Evolutionary conservation across 2,329 filamentous ascomycete genomes (phyloP), one percentile per base, ranked within the genome.

Genomic region (Paracoccidioides brasiliensis): DNA sequence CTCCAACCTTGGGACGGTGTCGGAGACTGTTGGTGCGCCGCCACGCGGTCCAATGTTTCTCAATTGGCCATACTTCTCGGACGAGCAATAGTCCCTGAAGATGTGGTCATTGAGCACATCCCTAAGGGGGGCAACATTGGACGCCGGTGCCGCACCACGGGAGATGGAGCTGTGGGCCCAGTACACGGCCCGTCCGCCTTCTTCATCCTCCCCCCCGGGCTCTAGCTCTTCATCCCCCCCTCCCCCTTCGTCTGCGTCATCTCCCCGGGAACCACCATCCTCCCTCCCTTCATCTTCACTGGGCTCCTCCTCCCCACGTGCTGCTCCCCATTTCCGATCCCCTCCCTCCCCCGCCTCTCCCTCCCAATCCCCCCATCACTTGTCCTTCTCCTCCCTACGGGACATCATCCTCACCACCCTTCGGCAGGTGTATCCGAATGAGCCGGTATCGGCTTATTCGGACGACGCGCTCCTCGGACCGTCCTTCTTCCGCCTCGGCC

Each of bases 11-110:
- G 90, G 89, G 75, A 83, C 8, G 87, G 95, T 51, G 79, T 85
- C 38, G 88, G 86, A 22, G 87, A 97, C 59, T 94, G 89, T 70
- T 97, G 89, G 86, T 97, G 91, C 68, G 83, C 85, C 4, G 69
- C 74, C 8, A 66, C 68, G 52, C 77, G 74, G 3, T 71, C 72
- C 0, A 60, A 76, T 51, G 67, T 67, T 12, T 63, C 72, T 6
- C 74, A 77, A 58, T 63, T 78, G 10, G 63, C 64, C 2, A 64
- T 76, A 22, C 53, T 64, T 4, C 64, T 75, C 0, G 64, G 66
- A 1, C 66, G 67, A n/a, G 59, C 71, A 5, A 76, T 90, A 55
- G 76, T 84, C 35, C 85, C 86, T 0, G 80, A 84, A 61, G 78
- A 88, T 61, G 66, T 91, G 1, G 81, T 87, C 1, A 68, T 91